Percentiles rank a stretch among this genome's conserved stretches.
Evolutionary conservation across 164 flowering plant genomes (phyloP).

Genomic region (Warburgia ugandensis): DNA sequence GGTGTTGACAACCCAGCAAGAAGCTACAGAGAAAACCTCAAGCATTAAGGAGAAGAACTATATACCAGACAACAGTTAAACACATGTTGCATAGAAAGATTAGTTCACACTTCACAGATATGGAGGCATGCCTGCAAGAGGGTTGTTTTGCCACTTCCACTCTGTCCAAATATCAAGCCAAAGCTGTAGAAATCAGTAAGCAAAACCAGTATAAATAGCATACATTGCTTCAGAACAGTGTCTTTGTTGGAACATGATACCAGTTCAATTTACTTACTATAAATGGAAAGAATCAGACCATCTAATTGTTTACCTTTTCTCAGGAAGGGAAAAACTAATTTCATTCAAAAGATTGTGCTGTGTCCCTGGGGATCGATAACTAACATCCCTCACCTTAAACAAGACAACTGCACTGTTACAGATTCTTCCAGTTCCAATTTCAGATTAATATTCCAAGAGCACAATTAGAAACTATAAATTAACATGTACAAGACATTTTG

Average conservation of each 20-base stretch:
- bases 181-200: slow-evolving; percentile 43
- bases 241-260: neutral
- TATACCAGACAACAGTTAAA: neutral
- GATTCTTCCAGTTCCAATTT: no score
- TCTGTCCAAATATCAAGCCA: slow-evolving; percentile 91
- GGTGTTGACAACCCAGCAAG: slow-evolving; percentile 90
- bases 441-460: no score
- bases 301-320: slow-evolving; percentile 52
- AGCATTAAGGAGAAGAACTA: neutral
- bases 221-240: neutral
- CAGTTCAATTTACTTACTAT: neutral
- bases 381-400: slow-evolving; percentile 57
- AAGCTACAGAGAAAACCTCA: slow-evolving; percentile 42
- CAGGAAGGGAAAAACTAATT: slow-evolving; percentile 62
- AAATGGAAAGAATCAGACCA: neutral
- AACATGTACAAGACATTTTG: no score
- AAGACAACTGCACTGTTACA: slow-evolving; percentile 6
- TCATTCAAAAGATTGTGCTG: slow-evolving; percentile 59
- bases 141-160: slow-evolving; percentile 99
- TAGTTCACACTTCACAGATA: neutral
- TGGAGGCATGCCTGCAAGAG: slow-evolving; percentile 68
- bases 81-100: neutral
- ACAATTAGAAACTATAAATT: no score
- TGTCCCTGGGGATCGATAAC: slow-evolving; percentile 83
- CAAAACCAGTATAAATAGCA: neutral